phyloP scores from a whole-genome alignment of 129 eudicot genomes.

The Flaveria bidentis region DNA sequence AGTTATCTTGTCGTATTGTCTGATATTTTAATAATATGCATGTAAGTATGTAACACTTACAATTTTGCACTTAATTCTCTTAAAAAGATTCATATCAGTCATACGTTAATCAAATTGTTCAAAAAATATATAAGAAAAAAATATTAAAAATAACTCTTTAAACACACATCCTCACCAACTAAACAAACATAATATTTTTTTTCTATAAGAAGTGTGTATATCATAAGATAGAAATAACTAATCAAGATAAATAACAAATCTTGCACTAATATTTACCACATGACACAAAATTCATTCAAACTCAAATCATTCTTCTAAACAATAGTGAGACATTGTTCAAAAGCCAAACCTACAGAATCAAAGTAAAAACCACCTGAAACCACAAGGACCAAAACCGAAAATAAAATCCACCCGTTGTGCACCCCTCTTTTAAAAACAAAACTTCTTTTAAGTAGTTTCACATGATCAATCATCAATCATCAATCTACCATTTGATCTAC shows the following conservation, averaged over 20 bases:
- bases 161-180: background rate
- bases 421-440: background rate
- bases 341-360: background rate
- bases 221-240: too few species aligned
- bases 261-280: background rate
- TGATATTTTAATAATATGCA: too few species aligned
- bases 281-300: too few species aligned
- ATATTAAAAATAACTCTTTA: too few species aligned
- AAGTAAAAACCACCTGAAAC: background rate
- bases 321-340: background rate
- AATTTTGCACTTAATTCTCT: too few species aligned
- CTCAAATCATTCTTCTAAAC: background rate
- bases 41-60: too few species aligned
- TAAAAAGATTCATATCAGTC: background rate
- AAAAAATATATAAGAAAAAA: too few species aligned
- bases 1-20: too few species aligned
- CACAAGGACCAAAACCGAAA: constrained; percentile 22
- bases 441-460: background rate
- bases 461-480: background rate
- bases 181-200: too few species aligned
- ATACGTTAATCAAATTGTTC: background rate
- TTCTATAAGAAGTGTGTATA: background rate
- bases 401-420: constrained; percentile 2
- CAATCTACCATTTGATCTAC: background rate
- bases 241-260: too few species aligned